Evolutionary conservation across 2,329 filamentous ascomycete genomes (phyloP).

Genomic region (Verticillium klebahnii): DNA sequence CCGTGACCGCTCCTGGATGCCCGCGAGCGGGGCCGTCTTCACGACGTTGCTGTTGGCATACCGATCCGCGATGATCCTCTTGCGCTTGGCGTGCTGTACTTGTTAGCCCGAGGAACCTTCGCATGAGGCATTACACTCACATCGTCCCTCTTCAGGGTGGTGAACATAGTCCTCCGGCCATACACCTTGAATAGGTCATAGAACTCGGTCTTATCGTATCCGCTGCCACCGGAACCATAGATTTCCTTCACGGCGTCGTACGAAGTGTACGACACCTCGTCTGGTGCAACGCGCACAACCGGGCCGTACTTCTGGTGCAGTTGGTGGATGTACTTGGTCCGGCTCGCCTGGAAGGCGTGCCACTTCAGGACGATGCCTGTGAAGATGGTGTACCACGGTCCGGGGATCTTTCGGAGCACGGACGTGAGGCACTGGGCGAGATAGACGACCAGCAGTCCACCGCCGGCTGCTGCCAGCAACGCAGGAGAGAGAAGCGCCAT

Average conservation of each 20-base stretch:
- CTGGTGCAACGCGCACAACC: slow-evolving; percentile 51
- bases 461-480: slow-evolving; percentile 7
- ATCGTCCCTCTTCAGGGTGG: slow-evolving; percentile 48
- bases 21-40: slow-evolving; percentile 46
- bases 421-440: slow-evolving; percentile 23
- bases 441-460: slow-evolving; percentile 6
- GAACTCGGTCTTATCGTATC: slow-evolving; percentile 62
- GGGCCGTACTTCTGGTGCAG: slow-evolving; percentile 53
- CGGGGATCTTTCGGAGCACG: slow-evolving; percentile 39
- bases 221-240: slow-evolving; percentile 57
- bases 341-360: slow-evolving; percentile 49
- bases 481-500: slow-evolving; percentile 16
- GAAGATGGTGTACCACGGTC: slow-evolving; percentile 41
- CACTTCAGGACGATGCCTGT: slow-evolving; percentile 48
- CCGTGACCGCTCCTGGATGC: slow-evolving; percentile 52
- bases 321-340: slow-evolving; percentile 50
- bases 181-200: slow-evolving; percentile 58
- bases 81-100: slow-evolving; percentile 55
- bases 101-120: not conserved
- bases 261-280: slow-evolving; percentile 56
- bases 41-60: slow-evolving; percentile 67
- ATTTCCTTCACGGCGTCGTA: slow-evolving; percentile 55
- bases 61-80: slow-evolving; percentile 58
- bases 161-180: slow-evolving; percentile 57
- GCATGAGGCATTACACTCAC: slow-evolving; percentile 25